Evolutionary conservation across 2,329 filamentous ascomycete species (phyloP), one percentile per base, ranked within the genome.

Genomic region (Colletotrichum musae): DNA sequence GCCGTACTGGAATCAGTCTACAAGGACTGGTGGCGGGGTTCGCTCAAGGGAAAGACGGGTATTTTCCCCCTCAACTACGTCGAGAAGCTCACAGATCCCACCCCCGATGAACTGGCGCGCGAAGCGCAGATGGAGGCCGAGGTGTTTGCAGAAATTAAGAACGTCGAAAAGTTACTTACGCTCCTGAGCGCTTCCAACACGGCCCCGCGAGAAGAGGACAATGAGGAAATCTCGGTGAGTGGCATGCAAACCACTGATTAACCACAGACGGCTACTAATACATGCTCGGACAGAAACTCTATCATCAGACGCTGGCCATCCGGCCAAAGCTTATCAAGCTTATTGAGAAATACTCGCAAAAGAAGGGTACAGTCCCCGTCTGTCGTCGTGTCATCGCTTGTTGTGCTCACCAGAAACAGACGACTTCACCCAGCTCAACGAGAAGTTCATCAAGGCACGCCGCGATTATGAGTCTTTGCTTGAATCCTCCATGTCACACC

Each of bases 1-100:
- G 95, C 96, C 1, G 96, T 99, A 16, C 86, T 99, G 48, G 96
- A 98, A 81, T 98, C 95, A 1, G 96, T 98, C 2, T 99, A 97
- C 84, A 99, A 98, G 81, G 96, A 99, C 80, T 99, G 96, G 96
- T 99, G 96, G 96, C 95, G 97, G 75, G 96, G 96, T 1, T 97
- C 95, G 50, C 84, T 99, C 68, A 91, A 95, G 77, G 96, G 96
- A 21, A 94, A 98, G 80, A 98, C 94, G 6, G 96, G 96, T 74
- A 99, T 99, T 73, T 99, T 99, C 81, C 96, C 96, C 6, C 88
- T 99, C 73, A 99, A 99, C 83, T 99, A 99, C 77, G 96, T 99
- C 16, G 96, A 99, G 83, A 99, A 99, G 81, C 85, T 99, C 72
- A 91, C 95, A 64, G 96, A 99, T 77, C 96, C 96, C 5, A 98